These are phyloP conservation scores for Carpinus fangiana DNA, from an alignment of 306 rosid genomes.

Conservation along the genomic window DNA sequence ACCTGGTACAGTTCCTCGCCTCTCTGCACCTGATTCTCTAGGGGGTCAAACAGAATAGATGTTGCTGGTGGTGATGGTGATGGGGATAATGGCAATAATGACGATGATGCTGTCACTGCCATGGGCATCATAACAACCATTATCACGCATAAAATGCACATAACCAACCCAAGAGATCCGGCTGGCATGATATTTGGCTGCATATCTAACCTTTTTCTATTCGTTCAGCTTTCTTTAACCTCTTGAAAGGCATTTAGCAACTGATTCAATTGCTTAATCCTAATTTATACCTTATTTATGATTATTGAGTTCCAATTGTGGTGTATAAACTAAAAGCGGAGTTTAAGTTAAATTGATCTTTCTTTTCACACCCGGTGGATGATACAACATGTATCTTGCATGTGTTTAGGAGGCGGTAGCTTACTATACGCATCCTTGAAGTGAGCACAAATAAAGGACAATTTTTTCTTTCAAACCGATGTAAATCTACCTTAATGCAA, in stretches of 20 bases:
- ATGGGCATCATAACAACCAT: conserved; percentile 25
- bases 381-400: conserved; percentile 50
- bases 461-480: too few relatives aligned
- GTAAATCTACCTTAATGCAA: too few relatives aligned
- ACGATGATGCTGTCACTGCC: conserved; percentile 6
- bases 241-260: neutral
- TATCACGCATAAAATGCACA: conserved; percentile 25
- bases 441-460: too few relatives aligned
- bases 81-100: conserved; percentile 7
- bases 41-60: neutral
- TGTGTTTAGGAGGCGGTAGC: neutral
- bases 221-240: neutral
- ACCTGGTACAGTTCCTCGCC: conserved; percentile 2
- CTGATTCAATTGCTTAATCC: neutral
- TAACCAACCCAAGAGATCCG: neutral
- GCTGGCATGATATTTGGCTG: conserved; percentile 26
- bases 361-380: conserved; percentile 35
- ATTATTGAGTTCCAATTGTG: neutral
- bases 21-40: conserved; percentile 13
- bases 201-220: neutral
- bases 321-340: neutral
- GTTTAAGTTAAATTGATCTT: conserved; percentile 19
- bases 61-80: conserved; percentile 1
- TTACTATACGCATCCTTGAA: too few relatives aligned
- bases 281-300: conserved; percentile 5